A percentile compares a stretch with the other conserved stretches of the same genome.
Evolutionary conservation across 1,284 basidiomycete genomes (phyloP).

Genomic region (Cutaneotrichosporon cyanovorans): DNA sequence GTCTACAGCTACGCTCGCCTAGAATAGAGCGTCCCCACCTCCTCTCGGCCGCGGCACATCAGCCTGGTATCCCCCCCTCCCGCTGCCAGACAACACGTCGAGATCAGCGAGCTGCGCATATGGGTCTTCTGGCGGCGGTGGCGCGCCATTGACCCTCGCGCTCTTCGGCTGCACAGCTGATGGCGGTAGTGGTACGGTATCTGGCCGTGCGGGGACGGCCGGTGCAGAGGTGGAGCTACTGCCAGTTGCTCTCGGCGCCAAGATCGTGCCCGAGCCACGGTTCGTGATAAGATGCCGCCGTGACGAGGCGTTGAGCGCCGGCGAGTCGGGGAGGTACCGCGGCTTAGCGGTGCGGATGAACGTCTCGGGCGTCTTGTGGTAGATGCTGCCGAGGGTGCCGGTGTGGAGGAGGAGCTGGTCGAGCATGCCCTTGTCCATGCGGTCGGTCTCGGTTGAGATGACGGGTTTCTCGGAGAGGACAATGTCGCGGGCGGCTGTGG

Average conservation of each 20-base stretch:
- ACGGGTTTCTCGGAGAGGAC: constrained; percentile 91
- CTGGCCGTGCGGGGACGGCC: constrained; percentile 2
- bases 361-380: constrained; percentile 46
- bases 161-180: neutral
- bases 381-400: constrained; percentile 45
- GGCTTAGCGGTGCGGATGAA: constrained; percentile 47
- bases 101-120: constrained; percentile 44
- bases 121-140: constrained; percentile 25
- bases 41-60: constrained; percentile 39
- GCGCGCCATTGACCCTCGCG: constrained; percentile 2
- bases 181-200: constrained; percentile 2
- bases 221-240: neutral
- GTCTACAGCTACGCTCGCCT: too few species aligned
- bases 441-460: constrained; percentile 95
- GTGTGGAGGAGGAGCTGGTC: constrained; percentile 55
- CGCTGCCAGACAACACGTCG: constrained; percentile 28
- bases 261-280: constrained; percentile 5
- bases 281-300: constrained; percentile 40
- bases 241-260: neutral
- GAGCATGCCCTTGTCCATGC: constrained; percentile 90
- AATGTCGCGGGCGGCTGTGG: constrained; percentile 77
- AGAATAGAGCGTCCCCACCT: too few species aligned
- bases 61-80: constrained; percentile 35
- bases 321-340: constrained; percentile 41
- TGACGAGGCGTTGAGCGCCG: constrained; percentile 44